These are phyloP conservation scores for Quercus tomentella DNA, from an alignment of 331 rosid genomes.

Conservation along the genomic window DNA sequence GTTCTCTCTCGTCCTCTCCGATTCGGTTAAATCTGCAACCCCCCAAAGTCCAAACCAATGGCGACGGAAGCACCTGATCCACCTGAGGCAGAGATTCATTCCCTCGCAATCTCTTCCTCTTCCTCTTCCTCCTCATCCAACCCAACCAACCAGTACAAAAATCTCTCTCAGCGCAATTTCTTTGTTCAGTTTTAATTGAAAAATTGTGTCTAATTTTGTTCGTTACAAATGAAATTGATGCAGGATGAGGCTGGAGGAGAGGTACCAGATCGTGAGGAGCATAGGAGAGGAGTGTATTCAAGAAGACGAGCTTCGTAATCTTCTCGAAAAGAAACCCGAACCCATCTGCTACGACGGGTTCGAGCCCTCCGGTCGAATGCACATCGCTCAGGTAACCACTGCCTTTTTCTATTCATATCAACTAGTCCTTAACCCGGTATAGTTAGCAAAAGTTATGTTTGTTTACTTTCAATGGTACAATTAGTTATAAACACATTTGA, in stretches of 20 bases:
- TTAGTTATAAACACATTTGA: too few species aligned
- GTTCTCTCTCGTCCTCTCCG: too few species aligned
- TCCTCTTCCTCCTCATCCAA: conserved; percentile 17
- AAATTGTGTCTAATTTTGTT: too few species aligned
- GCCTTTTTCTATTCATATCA: not conserved
- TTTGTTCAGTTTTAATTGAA: too few species aligned
- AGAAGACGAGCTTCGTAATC: conserved; percentile 68
- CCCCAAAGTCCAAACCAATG: conserved; percentile 10
- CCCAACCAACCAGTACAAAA: conserved; percentile 28
- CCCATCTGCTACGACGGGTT: conserved; percentile 77
- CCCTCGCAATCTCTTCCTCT: conserved; percentile 37
- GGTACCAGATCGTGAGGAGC: conserved; percentile 47
- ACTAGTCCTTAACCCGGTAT: too few species aligned
- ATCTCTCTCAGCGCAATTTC: not conserved
- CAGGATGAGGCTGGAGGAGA: conserved; percentile 51
- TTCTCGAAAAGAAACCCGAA: conserved; percentile 60
- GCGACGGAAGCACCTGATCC: conserved; percentile 27
- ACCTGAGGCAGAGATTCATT: conserved; percentile 23
- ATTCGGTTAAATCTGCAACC: too few species aligned
- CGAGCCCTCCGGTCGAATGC: conserved; percentile 86
- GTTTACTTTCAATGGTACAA: too few species aligned
- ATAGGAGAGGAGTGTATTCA: conserved; percentile 83
- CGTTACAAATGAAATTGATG: not conserved
- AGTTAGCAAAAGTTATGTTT: too few species aligned
- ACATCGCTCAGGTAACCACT: conserved; percentile 70